phyloP scores from a whole-genome alignment of 495 filamentous ascomycete species.

The Penicillium daleae region DNA sequence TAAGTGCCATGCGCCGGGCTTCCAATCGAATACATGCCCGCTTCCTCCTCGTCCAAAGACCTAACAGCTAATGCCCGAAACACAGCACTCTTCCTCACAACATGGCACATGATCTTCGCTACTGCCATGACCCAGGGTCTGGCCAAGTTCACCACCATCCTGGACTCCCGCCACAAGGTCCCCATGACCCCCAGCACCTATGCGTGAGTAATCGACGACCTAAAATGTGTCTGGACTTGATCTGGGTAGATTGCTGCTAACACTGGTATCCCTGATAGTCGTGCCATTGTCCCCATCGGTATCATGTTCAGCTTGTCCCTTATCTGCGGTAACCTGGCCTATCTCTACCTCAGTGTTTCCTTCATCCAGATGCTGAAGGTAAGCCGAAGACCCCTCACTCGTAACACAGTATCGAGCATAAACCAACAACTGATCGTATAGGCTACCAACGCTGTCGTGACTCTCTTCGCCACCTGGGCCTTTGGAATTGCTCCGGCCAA shows the following conservation, averaged over 20 bases:
- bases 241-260: conserved; percentile 4
- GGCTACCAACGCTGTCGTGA: conserved; percentile 88
- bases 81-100: conserved; percentile 72
- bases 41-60: background rate
- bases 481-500: conserved; percentile 72
- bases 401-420: background rate
- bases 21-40: background rate
- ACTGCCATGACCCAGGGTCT: conserved; percentile 85
- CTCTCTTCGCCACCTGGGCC: conserved; percentile 77
- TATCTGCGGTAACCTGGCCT: conserved; percentile 88
- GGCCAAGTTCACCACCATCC: conserved; percentile 74
- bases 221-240: background rate
- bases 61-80: background rate
- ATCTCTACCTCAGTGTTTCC: conserved; percentile 84
- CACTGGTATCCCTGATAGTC: conserved; percentile 28
- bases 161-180: conserved; percentile 83
- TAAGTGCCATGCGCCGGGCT: conserved; percentile 20
- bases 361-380: conserved; percentile 98
- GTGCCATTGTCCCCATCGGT: conserved; percentile 86
- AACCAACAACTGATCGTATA: conserved; percentile 32
- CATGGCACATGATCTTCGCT: conserved; percentile 85
- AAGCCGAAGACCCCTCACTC: conserved; percentile 11
- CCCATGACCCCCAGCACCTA: conserved; percentile 87
- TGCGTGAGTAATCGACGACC: conserved; percentile 46
- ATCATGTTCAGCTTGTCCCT: conserved; percentile 87